Evolutionary conservation across 176 grass and related monocot species (phyloP).

Genomic region (Guadua angustifolia): DNA sequence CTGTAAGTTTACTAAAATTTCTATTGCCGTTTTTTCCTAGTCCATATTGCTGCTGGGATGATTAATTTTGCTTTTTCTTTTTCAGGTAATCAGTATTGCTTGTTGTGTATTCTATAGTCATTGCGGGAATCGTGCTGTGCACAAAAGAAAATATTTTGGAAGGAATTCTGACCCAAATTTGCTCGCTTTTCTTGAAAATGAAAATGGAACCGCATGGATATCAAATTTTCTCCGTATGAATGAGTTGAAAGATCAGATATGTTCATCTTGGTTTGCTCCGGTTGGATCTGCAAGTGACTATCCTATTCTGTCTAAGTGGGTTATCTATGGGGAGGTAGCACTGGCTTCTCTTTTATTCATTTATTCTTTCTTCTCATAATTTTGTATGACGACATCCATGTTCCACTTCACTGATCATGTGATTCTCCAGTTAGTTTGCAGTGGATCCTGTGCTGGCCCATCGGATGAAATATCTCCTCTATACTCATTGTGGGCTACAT

Average conservation of each 20-base stretch:
- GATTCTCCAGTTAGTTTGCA: slow-evolving; percentile 88
- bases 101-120: slow-evolving; percentile 94
- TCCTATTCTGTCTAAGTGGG: slow-evolving; percentile 89
- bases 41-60: neutral
- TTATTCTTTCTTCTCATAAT: slow-evolving; percentile 16
- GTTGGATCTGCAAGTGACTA: slow-evolving; percentile 93
- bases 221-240: slow-evolving; percentile 83
- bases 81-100: slow-evolving; percentile 91
- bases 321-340: slow-evolving; percentile 90
- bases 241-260: slow-evolving; percentile 91
- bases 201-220: slow-evolving; percentile 72
- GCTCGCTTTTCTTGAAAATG: slow-evolving; percentile 59
- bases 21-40: neutral
- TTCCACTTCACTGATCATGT: slow-evolving; percentile 52
- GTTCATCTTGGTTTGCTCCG: slow-evolving; percentile 93
- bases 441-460: slow-evolving; percentile 86
- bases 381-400: slow-evolving; percentile 21
- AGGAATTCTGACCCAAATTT: slow-evolving; percentile 58
- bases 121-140: slow-evolving; percentile 79
- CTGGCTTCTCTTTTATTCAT: slow-evolving; percentile 36
- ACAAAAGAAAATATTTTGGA: slow-evolving; percentile 62
- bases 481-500: slow-evolving; percentile 95
- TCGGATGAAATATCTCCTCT: slow-evolving; percentile 95
- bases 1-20: slow-evolving; percentile 58
- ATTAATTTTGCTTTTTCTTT: slow-evolving; percentile 33